These are phyloP conservation scores for Bruguiera sexangula DNA, from an alignment of 345 rosid genomes.

Conservation along the genomic window DNA sequence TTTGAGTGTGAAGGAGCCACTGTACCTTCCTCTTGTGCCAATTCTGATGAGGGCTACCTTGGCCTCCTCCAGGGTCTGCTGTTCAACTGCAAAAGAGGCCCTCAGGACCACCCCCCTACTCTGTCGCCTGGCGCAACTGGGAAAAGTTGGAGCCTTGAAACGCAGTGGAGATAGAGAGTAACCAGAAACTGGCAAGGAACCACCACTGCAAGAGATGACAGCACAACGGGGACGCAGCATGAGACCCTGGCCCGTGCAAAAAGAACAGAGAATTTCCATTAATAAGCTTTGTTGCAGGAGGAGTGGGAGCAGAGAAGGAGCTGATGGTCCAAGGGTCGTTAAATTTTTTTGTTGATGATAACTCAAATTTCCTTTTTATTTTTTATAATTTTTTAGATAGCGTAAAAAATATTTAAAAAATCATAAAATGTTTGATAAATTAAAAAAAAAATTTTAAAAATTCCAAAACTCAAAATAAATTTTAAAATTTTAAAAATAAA, in stretches of 20 bases:
- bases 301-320: no score
- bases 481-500: no score
- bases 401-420: no score
- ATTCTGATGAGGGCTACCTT: conserved; percentile 68
- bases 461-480: no score
- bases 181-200: conserved; percentile 55
- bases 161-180: conserved; percentile 30
- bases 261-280: conserved; percentile 37
- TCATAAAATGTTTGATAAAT: no score
- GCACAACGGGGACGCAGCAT: conserved; percentile 10
- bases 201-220: conserved; percentile 26
- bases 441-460: no score
- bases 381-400: no score
- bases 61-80: conserved; percentile 41
- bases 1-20: background rate
- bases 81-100: conserved; percentile 65
- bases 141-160: conserved; percentile 31
- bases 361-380: no score
- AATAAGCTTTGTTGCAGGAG: background rate
- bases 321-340: no score
- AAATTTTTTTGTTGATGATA: no score
- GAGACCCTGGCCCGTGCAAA: conserved; percentile 28
- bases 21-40: conserved; percentile 94
- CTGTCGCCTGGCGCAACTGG: conserved; percentile 24
- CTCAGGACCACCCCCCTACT: conserved; percentile 25